Evolutionary conservation across 139 green algal species (phyloP).

Genomic region (Chlamydomonas sp.): DNA sequence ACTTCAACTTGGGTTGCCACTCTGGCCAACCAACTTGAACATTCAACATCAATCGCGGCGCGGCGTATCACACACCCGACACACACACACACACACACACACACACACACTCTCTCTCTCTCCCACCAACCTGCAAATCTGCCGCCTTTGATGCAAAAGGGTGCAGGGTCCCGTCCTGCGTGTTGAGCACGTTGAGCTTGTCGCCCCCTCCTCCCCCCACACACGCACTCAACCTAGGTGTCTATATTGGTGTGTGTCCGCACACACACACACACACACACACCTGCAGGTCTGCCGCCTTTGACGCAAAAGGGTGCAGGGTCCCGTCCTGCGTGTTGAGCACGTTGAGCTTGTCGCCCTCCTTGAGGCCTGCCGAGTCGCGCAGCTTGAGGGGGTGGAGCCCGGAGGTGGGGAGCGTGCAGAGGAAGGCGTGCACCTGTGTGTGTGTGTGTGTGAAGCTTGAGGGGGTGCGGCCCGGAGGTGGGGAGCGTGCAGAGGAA

Average conservation of each 20-base stretch:
- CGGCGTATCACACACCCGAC: no score
- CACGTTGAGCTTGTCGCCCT: conserved; percentile 54
- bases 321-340: conserved; percentile 54
- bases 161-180: conserved; percentile 57
- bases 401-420: conserved; percentile 52
- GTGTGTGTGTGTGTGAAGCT: conserved; percentile 7
- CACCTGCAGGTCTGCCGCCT: conserved; percentile 66
- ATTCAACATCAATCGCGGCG: no score
- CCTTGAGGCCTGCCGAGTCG: conserved; percentile 20
- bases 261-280: conserved; percentile 30
- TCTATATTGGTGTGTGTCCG: no score
- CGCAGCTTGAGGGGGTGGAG: conserved; percentile 47
- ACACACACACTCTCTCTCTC: conserved; percentile 29
- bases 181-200: conserved; percentile 37
- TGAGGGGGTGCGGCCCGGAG: no score
- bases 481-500: no score
- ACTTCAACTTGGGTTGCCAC: no score
- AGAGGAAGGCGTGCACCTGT: conserved; percentile 73
- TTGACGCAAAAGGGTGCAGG: conserved; percentile 44
- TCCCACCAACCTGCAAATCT: conserved; percentile 67
- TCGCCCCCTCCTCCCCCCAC: no score
- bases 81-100: no score
- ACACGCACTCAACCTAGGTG: no score
- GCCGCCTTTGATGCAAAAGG: conserved; percentile 55
- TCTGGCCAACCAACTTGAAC: no score